Evolutionary conservation across 257 asterid species (phyloP), one percentile per base, ranked within the genome.

Genomic region (Jaltomata sinuosa): DNA sequence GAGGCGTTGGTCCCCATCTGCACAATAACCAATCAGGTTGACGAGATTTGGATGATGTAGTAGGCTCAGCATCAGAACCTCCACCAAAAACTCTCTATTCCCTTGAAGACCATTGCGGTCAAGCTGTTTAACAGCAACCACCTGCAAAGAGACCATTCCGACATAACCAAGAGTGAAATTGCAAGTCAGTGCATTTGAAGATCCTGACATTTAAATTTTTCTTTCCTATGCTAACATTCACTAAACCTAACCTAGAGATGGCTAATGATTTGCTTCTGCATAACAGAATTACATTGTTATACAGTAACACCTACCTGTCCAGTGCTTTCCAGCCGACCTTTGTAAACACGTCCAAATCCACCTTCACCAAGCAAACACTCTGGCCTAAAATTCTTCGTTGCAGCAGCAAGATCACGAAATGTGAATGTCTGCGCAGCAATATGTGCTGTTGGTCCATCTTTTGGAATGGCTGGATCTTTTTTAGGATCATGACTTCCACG

Each of bases 51-150:
- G 92, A 88, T 96, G 98, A 89, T 96, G 98, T 59, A 93, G 89
- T 80, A 96, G 91, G 93, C 99, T 96, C 91, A 96, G 99, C 99
- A 96, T 96, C 85, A 96, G 98, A 92, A 96, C 98, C 95, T 96
- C 99, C 86, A 96, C 99, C 87, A 94, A 88, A 87, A 94, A 94
- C 84, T 96, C 99, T 89, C 98, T 82, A 79, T 96, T 96, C 83
- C 99, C 99, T 88, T 94, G 98, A 86, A 94, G 95, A 18, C 98
- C 98, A 85, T 94, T 94, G 22, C 98, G 93, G 84, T 96, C 98
- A 68, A 96, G 98, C 87, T 93, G 98, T 84, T 96, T 94, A 74
- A 96, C 99, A 9, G 99, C 99, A 85, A 93, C 99, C 54, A 93
- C 97, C 99, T 96, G 89, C 87, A 85, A 88, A 83, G 36, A 25